Conservation (phyloP, 2,329 filamentous ascomycete genomes). For the Colletotrichum lini region DNA sequence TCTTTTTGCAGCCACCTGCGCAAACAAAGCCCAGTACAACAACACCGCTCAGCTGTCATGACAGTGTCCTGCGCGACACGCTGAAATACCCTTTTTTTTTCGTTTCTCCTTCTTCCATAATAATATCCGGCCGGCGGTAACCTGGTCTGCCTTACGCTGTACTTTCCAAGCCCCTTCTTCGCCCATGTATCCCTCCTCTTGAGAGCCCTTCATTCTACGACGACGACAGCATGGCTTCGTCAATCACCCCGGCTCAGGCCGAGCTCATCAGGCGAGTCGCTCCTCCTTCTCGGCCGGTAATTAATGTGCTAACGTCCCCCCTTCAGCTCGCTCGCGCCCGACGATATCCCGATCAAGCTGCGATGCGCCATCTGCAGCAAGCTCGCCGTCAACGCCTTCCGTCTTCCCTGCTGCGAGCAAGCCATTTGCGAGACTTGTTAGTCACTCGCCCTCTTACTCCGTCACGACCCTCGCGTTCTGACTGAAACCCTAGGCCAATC, state of each 20-base stretch:
- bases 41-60: slow-evolving; percentile 31
- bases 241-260: slow-evolving; percentile 65
- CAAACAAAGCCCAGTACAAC: slow-evolving; percentile 31
- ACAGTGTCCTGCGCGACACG: slow-evolving; percentile 34
- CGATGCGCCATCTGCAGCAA: slow-evolving; percentile 95
- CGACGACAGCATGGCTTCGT: slow-evolving; percentile 45
- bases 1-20: slow-evolving; percentile 33
- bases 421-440: slow-evolving; percentile 92
- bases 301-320: slow-evolving; percentile 35
- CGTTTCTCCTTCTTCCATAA: not conserved
- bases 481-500: slow-evolving; percentile 75
- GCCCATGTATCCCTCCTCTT: slow-evolving; percentile 41
- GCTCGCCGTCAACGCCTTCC: slow-evolving; percentile 90
- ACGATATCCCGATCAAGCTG: slow-evolving; percentile 95
- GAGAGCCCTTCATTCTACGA: slow-evolving; percentile 29
- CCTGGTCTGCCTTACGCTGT: slow-evolving; percentile 9
- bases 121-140: slow-evolving; percentile 11
- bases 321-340: slow-evolving; percentile 79
- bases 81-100: not conserved
- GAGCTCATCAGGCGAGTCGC: slow-evolving; percentile 69
- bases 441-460: slow-evolving; percentile 49
- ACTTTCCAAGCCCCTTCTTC: slow-evolving; percentile 34
- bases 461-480: slow-evolving; percentile 19
- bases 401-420: slow-evolving; percentile 94
- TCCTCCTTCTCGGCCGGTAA: not conserved